Base-by-base conservation (phyloP, 345 rosid genomes). In the Ceriops zippeliana region DNA sequence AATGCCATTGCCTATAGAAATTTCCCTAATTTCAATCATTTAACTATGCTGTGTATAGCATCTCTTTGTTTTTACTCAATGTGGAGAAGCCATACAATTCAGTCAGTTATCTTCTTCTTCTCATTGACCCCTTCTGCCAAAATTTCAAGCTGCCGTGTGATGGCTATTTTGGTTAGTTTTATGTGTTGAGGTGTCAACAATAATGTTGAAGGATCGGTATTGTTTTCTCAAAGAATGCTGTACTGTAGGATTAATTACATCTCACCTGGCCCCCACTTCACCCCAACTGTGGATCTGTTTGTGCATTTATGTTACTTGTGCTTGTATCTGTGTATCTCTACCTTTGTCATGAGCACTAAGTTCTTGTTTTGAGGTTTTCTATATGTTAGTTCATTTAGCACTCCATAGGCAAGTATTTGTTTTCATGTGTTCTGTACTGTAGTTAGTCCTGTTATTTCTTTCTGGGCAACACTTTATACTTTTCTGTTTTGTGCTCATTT, bases 401-500 rank as follows among this genome's bases (percentile, higher is more conserved):
- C 52, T 13, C 4, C 15, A 5, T 13, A 42, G 49, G 19, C 49
- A 42, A 42, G 17, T 13, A 13, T 4, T 42, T 15, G 49, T 42
- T 42, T 42, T 42, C 49, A 42, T 13, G 49, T 42, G 16, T 42
- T 13, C 17, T 42, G 49, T 42, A 13, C 16, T 0, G 19, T 42
- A 42, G 4, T 3, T 42, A 42, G 19, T 42, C 17, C 49, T 13
- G 17, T 13, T 42, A 13, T 42, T 15, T 11, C 49, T 42, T 42
- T 42, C 17, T 3, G 4, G 17, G 17, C 15, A 42, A 56, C 16
- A 24, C 28, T 56, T 56, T 24, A 30, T 24, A 11, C 30, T 56
- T 56, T 10, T 10, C 6, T 56, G 59, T 61, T 57, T 73, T 69
- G 61, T 65, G 73, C 47, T 69, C 58, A 68, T 74, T 66, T 61